Base-by-base conservation (phyloP, 177 flowering plant species). In the Vitis hybrid region DNA sequence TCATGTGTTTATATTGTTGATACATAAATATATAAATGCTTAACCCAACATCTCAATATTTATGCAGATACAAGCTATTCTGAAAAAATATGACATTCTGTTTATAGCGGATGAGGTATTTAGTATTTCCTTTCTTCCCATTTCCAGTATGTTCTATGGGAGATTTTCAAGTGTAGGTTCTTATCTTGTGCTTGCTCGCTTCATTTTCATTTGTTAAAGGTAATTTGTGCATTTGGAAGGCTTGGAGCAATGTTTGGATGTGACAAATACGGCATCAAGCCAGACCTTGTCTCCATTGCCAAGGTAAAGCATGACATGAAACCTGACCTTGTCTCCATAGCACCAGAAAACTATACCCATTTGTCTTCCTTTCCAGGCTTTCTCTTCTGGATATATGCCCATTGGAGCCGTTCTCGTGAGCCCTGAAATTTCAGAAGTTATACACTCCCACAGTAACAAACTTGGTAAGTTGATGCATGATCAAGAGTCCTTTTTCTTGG, bases 241-340 rank as follows among this genome's bases (percentile, higher is more conserved):
- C 90, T 95, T 10, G 99, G 99, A 39, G 86, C 97, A 61, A 90
- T 91, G 98, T 95, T 79, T 81, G 98, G 99, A 14, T 87, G 93
- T 78, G 99, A 95, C 75, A 95, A 90, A 79, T 95, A 91, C 78
- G 84, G 85, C 74, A 93, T 95, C 54, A 89, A 90, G 74, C 99
- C 99, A 30, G 99, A 95, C 77, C 95, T 95, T 76, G 99, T 95
- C 66, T 80, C 99, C n/a, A 0, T 95, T 13, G 99, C 99, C n/a
- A 95, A 93, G 92, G 99, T 95, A 70, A 77, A 56, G 17, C 45
- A 34, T 7, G 45, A 6, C 45, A 34, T 34, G 45, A 34, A 34
- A 34, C 45, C 45, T 7, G 45, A 34, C 6, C 45, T 34, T 34
- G 45, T 34, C 30, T 26, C 26, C 26, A 2, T 23, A 23, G 30